Percentiles rank a stretch among this genome's conserved stretches.
Evolutionary conservation across 2,329 filamentous ascomycete species (phyloP).

Genomic region (Penicillium polonicum): DNA sequence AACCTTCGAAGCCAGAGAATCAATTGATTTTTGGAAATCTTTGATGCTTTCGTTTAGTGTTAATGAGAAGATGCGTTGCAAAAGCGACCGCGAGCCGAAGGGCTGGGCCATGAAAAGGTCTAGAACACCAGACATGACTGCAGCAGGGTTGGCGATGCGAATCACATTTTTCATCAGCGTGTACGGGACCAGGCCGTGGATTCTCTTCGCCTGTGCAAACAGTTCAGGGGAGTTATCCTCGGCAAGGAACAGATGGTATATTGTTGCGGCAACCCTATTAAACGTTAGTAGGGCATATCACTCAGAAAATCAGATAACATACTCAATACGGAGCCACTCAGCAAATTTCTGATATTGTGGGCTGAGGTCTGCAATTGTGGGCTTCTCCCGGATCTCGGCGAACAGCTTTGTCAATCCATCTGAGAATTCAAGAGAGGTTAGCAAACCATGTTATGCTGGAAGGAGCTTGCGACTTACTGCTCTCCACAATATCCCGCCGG

Average conservation of each 20-base stretch:
- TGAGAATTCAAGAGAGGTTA: conserved; percentile 11
- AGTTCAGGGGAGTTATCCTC: conserved; percentile 97
- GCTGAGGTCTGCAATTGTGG: conserved; percentile 81
- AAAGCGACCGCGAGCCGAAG: conserved; percentile 81
- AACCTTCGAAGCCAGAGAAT: conserved; percentile 72
- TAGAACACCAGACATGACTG: conserved; percentile 92
- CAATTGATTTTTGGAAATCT: conserved; percentile 82
- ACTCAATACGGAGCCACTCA: conserved; percentile 94
- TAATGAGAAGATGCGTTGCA: conserved; percentile 92
- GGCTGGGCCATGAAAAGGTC: conserved; percentile 96
- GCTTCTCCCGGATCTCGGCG: conserved; percentile 86
- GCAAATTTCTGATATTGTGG: conserved; percentile 98
- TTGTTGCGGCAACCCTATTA: conserved; percentile 75
- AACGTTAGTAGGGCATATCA: conserved; percentile 11
- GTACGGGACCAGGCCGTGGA: conserved; percentile 93
- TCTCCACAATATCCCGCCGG: conserved; percentile 65
- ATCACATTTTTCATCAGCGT: conserved; percentile 94
- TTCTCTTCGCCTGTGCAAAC: conserved; percentile 89
- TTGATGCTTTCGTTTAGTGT: conserved; percentile 88
- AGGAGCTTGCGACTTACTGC: conserved; percentile 57
- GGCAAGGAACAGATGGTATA: conserved; percentile 95
- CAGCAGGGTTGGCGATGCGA: conserved; percentile 89
- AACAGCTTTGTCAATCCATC: conserved; percentile 92
- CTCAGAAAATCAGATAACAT: conserved; percentile 21
- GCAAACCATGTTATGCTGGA: conserved; percentile 20